phyloP scores from a whole-genome alignment of 2,329 filamentous ascomycete species.

The Venturia effusa region DNA sequence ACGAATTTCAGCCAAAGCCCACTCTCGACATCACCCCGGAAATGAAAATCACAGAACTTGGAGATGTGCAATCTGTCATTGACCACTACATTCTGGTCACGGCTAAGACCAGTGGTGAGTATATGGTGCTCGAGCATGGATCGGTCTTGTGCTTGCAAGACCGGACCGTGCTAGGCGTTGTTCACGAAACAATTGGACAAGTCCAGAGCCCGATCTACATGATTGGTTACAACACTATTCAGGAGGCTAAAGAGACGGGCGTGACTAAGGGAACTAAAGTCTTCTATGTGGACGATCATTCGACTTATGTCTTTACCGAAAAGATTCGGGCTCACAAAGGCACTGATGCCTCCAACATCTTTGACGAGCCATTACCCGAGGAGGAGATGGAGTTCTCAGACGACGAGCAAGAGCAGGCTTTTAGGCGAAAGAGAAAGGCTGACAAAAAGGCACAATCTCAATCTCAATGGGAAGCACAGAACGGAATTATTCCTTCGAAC shows the following conservation, averaged over 20 bases:
- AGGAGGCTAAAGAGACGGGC: conserved; percentile 56
- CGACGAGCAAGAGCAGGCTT: conserved; percentile 83
- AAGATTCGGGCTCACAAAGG: conserved; percentile 70
- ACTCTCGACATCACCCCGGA: conserved; percentile 66
- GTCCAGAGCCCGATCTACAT: conserved; percentile 82
- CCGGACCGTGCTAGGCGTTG: conserved; percentile 64
- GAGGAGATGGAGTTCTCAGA: conserved; percentile 95
- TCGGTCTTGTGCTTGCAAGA: conserved; percentile 73
- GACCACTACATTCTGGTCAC: conserved; percentile 65
- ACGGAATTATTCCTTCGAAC: conserved; percentile 17
- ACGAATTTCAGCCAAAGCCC: conserved; percentile 47
- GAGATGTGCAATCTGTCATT: conserved; percentile 64
- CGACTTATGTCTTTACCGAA: conserved; percentile 78
- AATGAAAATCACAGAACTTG: conserved; percentile 67
- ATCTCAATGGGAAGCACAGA: conserved; percentile 15
- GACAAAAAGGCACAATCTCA: conserved; percentile 37
- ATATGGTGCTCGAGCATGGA: conserved; percentile 68
- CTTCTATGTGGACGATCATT: conserved; percentile 70
- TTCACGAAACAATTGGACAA: conserved; percentile 78
- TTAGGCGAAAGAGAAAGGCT: conserved; percentile 51
- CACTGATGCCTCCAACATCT: conserved; percentile 81
- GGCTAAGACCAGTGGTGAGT: conserved; percentile 37
- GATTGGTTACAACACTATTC: conserved; percentile 59
- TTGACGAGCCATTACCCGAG: conserved; percentile 85
- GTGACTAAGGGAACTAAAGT: conserved; percentile 60